Percentiles rank a stretch among this genome's conserved stretches.
phyloP scores from a whole-genome alignment of 1,284 basidiomycete genomes.

The Microbotryum scabiosae region DNA sequence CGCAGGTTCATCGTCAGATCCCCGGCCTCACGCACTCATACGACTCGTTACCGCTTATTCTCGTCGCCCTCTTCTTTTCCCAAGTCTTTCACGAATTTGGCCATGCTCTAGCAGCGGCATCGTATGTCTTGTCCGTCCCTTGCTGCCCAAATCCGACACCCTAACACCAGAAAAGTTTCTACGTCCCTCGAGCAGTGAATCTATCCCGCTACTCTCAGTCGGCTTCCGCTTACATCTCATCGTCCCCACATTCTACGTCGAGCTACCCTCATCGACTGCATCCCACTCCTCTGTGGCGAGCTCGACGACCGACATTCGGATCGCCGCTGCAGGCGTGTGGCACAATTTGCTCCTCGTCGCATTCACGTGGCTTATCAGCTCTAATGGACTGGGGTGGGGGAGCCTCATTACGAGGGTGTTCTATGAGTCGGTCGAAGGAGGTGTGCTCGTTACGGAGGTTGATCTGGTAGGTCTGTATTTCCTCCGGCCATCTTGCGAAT shows the following conservation, averaged over 20 bases:
- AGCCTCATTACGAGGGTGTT: neutral
- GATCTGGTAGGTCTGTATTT: neutral
- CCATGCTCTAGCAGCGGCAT: slow-evolving; percentile 23
- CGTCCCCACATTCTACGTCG: slow-evolving; percentile 26
- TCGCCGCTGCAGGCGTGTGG: slow-evolving; percentile 26
- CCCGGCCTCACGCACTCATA: slow-evolving; percentile 18
- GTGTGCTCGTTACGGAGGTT: neutral
- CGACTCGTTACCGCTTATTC: slow-evolving; percentile 6
- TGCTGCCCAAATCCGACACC: neutral
- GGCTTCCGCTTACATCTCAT: slow-evolving; percentile 18
- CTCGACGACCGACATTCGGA: slow-evolving; percentile 9
- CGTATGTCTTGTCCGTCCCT: slow-evolving; percentile 3
- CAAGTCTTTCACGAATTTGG: slow-evolving; percentile 28
- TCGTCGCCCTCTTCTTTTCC: slow-evolving; percentile 10
- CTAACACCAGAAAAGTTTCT: neutral
- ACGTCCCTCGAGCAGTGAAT: neutral
- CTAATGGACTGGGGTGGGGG: neutral
- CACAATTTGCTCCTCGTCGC: slow-evolving; percentile 21
- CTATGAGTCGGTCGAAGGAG: neutral
- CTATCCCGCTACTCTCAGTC: slow-evolving; percentile 7
- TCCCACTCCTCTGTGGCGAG: neutral
- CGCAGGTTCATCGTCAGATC: neutral
- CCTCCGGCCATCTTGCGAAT: neutral
- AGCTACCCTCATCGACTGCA: slow-evolving; percentile 4
- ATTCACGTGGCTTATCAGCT: neutral